Conservation (phyloP, 345 rosid species). For the Salix caprea region DNA sequence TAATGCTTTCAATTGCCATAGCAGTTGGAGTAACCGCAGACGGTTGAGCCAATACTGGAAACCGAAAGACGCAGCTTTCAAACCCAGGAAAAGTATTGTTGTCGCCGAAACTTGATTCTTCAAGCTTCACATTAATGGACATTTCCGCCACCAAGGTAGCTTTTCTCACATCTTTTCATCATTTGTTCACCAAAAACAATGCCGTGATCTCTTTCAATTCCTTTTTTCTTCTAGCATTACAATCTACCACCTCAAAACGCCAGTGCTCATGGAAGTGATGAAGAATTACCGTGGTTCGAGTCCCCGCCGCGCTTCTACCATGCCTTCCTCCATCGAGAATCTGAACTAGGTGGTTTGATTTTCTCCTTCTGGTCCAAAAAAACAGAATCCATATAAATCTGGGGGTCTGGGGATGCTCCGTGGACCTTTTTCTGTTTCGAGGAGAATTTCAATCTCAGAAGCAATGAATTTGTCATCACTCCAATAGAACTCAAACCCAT, state of each 20-base stretch:
- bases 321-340: slow-evolving; percentile 13
- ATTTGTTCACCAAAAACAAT: neutral
- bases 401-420: slow-evolving; percentile 7
- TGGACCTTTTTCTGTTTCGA: slow-evolving; percentile 30
- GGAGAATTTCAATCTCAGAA: slow-evolving; percentile 61
- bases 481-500: slow-evolving; percentile 97
- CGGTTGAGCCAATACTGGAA: too few species aligned
- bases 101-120: neutral
- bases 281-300: neutral
- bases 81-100: neutral
- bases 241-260: neutral
- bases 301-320: neutral
- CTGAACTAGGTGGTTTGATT: slow-evolving; percentile 19
- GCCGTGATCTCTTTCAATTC: neutral
- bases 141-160: neutral
- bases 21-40: too few species aligned
- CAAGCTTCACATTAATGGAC: neutral
- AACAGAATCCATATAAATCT: slow-evolving; percentile 9
- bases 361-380: slow-evolving; percentile 25
- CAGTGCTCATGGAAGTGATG: neutral
- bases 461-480: slow-evolving; percentile 85
- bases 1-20: too few species aligned
- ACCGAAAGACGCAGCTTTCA: too few species aligned
- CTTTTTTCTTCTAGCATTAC: neutral
- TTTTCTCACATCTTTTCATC: neutral